Conservation (phyloP, 1,284 basidiomycete genomes). For the Malassezia cuniculi region DNA sequence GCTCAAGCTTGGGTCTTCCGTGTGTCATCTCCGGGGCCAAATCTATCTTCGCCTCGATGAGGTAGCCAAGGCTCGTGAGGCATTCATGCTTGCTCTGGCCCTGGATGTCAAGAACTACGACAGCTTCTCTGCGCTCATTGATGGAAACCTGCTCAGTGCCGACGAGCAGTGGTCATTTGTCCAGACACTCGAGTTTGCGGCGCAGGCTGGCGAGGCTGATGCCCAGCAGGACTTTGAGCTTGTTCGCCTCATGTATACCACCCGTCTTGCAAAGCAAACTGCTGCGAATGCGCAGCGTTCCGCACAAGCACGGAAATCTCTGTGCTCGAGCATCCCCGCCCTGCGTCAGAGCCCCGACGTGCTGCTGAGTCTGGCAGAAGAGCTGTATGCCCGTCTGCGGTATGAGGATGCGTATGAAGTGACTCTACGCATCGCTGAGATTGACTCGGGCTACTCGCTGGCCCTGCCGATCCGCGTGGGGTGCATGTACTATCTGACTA, state of each 20-base stretch:
- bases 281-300: constrained; percentile 8
- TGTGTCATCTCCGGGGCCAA: constrained; percentile 82
- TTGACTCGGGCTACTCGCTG: constrained; percentile 28
- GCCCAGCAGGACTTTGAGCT: constrained; percentile 65
- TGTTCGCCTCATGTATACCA: constrained; percentile 77
- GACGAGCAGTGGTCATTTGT: constrained; percentile 74
- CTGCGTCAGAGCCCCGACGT: constrained; percentile 83
- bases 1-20: constrained; percentile 42
- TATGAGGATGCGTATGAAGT: constrained; percentile 87
- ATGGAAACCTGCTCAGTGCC: constrained; percentile 55
- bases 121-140: constrained; percentile 76
- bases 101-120: constrained; percentile 97
- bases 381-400: constrained; percentile 70
- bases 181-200: constrained; percentile 64
- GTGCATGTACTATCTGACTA: constrained; percentile 87
- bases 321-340: constrained; percentile 52
- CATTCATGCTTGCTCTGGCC: constrained; percentile 84
- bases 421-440: constrained; percentile 49
- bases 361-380: constrained; percentile 78
- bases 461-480: constrained; percentile 80
- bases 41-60: constrained; percentile 87
- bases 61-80: constrained; percentile 72
- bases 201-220: constrained; percentile 55
- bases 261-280: constrained; percentile 65
- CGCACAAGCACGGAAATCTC: constrained; percentile 49